Evolutionary conservation across 495 filamentous ascomycete species (phyloP).

Genomic region (Pseudotulostoma volvatum): DNA sequence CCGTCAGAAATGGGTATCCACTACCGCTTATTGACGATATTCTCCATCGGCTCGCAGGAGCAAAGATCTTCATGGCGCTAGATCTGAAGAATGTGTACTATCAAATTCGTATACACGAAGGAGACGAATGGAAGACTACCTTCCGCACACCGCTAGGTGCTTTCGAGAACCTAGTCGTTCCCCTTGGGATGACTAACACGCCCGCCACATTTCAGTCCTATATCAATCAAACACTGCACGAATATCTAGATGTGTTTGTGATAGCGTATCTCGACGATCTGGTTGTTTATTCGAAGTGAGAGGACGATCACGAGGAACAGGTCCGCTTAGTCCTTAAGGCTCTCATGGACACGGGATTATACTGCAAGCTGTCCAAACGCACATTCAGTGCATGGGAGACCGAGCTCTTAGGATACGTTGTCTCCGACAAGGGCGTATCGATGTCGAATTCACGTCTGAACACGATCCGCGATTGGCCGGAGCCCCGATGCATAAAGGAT

Average conservation of each 20-base stretch:
- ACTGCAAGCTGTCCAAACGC: background rate
- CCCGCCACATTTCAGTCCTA: background rate
- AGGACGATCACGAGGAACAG: background rate
- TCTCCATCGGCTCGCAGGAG: background rate
- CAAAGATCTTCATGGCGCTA: background rate
- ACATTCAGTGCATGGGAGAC: background rate
- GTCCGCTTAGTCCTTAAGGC: background rate
- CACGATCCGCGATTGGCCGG: constrained; percentile 1
- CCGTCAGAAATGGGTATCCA: constrained; percentile 4
- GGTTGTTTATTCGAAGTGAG: background rate
- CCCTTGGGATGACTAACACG: background rate
- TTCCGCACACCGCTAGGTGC: background rate
- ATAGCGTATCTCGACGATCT: background rate
- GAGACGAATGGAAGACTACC: background rate
- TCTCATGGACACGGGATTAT: background rate
- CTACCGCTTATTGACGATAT: background rate
- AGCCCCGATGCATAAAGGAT: constrained; percentile 3
- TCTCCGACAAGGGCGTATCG: background rate
- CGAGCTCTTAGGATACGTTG: background rate
- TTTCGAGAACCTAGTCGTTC: background rate
- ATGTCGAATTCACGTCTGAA: background rate
- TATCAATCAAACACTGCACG: background rate
- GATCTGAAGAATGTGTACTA: background rate
- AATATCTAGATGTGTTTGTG: background rate
- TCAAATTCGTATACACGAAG: background rate